Base-by-base conservation (phyloP, 305 asterid species). In the Fraxinus platypoda region DNA sequence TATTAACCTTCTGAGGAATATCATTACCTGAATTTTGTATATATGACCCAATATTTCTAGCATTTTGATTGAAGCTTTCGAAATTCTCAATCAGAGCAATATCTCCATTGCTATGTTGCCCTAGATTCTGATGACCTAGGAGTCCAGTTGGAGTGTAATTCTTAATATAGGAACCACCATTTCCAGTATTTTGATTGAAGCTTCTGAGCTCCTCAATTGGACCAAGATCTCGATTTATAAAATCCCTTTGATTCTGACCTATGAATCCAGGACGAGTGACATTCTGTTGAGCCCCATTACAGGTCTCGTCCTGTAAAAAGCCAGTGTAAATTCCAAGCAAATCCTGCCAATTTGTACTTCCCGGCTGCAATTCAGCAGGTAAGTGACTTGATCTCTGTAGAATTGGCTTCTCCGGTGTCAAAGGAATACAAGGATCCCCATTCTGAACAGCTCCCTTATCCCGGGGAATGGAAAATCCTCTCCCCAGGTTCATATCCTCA, bases 401-500 rank as follows among this genome's bases (percentile, higher is more conserved):
- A 78, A 79, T 72, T 4, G 85, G 91, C 88, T 86, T 89, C 41
- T 84, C 87, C 13, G 89, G 90, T 49, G 91, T 86, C 34, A 74
- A 76, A 13, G 95, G 94, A 87, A 83, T 70, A 92, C 94, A 87
- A 35, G 68, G 33, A 78, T 87, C 86, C 79, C 86, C 89, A 84
- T 82, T 89, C 84, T 78, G 86, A 77, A 37, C 0, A 21, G 78
- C 87, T 46, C 84, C 89, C 72, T 90, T 87, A 75, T 81, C 90
- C 81, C 31, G 85, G 86, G 89, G 87, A 81, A 81, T 81, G 21
- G 88, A 79, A 81, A 84, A 86, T 75, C 88, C 90, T 83, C 87
- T 91, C 88, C 94, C 94, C 86, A 82, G 84, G 86, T 87, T 88
- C 97, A 93, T 94, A 79, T 15, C 75, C 41, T 86, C 80, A 21